phyloP scores from a whole-genome alignment of 768 basidiomycete genomes.

The Boletus pseudopeckii region DNA sequence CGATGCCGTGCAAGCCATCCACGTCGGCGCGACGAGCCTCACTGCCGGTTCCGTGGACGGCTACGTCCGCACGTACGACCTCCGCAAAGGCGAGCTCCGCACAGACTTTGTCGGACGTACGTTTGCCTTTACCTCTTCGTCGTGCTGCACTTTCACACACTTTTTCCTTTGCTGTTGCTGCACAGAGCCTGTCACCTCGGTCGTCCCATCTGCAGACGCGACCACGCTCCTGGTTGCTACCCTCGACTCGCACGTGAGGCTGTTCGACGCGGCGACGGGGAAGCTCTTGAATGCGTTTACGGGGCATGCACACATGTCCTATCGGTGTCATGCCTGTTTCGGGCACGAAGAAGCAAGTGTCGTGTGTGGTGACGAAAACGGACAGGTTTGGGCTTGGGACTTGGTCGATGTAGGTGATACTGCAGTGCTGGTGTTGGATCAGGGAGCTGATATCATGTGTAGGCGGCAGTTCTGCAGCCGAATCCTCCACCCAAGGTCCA shows the following conservation, averaged over 20 bases:
- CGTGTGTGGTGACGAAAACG: conserved; percentile 87
- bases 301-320: conserved; percentile 71
- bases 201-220: conserved; percentile 74
- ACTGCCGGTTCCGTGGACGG: conserved; percentile 89
- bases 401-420: conserved; percentile 69
- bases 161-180: neutral
- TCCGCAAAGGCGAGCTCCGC: conserved; percentile 87
- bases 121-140: conserved; percentile 29
- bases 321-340: conserved; percentile 79
- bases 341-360: conserved; percentile 80
- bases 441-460: conserved; percentile 2
- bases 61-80: conserved; percentile 87
- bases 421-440: neutral
- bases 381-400: conserved; percentile 90
- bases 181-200: conserved; percentile 81
- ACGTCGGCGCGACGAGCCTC: conserved; percentile 63
- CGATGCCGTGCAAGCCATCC: conserved; percentile 80
- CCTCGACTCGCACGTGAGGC: conserved; percentile 78
- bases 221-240: conserved; percentile 81
- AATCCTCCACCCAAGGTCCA: conserved; percentile 79
- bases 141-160: neutral
- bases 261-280: conserved; percentile 83
- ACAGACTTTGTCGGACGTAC: conserved; percentile 88
- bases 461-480: conserved; percentile 71
- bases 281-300: conserved; percentile 81